Base-by-base conservation (phyloP, 805 yeast species). In the Candida peoriensis region DNA sequence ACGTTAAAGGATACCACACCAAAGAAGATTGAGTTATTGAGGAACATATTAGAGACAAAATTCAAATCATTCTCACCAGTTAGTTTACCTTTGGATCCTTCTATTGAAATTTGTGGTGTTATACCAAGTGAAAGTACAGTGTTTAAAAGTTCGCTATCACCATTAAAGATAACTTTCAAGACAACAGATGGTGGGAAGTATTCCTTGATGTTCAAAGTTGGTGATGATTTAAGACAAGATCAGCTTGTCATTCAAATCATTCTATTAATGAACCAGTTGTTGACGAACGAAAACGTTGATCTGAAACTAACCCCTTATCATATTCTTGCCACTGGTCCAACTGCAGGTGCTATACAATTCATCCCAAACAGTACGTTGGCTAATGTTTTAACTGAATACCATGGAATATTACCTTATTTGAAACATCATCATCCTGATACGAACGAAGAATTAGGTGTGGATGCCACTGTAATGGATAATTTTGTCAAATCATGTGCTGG, bases 401-500 rank as follows among this genome's bases (percentile, higher is more conserved):
- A 83, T 53, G 88, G 88, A 1, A 85, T 93, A 32, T 58, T 89
- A 24, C 76, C 79, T 9, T 93, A 71, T 48, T 63, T 93, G 32
- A 74, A 73, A 44, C 64, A 68, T 20, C 81, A 86, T 45, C 79
- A 79, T 40, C 82, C 81, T 0, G 81, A 77, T 47, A 38, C 47
- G 6, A 43, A 42, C 13, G 58, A 54, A 13, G 64, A 56, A 14
- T 40, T 53, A 11, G 66, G 64, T 1, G 64, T 61, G 3, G 52
- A 55, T 20, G 55, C 50, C 5, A 74, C 73, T 45, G 85, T 79
- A 1, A 86, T 93, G 96, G 97, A 93, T 49, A 90, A 84, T 45
- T 93, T 85, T 60, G 90, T 93, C 6, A 76, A 89, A 45, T 86
- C 96, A 3, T 87, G 97, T 55, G 97, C 99, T 17, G 99, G 98